A percentile compares a stretch with the other conserved stretches of the same genome.
phyloP scores from a whole-genome alignment of 176 grass and related monocot species.

The Lolium perenne region DNA sequence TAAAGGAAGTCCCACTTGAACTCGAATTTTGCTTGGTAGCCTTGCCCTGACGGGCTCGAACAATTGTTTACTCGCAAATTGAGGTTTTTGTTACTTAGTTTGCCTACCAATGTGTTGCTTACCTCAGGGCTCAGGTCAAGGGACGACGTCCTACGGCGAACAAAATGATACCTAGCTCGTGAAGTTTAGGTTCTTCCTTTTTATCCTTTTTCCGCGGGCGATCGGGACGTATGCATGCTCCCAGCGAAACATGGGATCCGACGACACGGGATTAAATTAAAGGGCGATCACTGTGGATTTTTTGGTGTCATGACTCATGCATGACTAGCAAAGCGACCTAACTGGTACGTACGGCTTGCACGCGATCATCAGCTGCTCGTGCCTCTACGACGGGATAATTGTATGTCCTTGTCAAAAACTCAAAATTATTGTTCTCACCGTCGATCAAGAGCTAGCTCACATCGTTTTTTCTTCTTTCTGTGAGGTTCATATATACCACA shows the following conservation, averaged over 20 bases:
- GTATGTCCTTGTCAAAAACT: no score
- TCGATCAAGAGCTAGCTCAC: no score
- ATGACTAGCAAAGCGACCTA: background rate
- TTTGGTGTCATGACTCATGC: no score
- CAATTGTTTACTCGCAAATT: background rate
- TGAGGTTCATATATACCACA: no score
- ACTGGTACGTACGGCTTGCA: background rate
- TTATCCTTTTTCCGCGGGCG: background rate
- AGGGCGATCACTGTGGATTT: slow-evolving; percentile 5
- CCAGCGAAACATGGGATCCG: background rate
- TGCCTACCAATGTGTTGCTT: background rate
- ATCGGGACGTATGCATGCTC: slow-evolving; percentile 18
- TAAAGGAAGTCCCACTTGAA: background rate
- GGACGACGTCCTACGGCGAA: background rate
- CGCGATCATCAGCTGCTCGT: background rate
- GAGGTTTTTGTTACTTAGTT: background rate
- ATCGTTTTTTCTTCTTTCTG: no score
- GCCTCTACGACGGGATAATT: no score
- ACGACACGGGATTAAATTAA: background rate
- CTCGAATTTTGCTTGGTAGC: background rate
- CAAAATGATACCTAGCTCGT: slow-evolving; percentile 29
- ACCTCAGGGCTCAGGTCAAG: background rate
- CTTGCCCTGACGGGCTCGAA: background rate
- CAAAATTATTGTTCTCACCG: no score
- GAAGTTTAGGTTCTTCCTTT: background rate